phyloP scores from a whole-genome alignment of 305 asterid genomes.

The Solanum hybrid region DNA sequence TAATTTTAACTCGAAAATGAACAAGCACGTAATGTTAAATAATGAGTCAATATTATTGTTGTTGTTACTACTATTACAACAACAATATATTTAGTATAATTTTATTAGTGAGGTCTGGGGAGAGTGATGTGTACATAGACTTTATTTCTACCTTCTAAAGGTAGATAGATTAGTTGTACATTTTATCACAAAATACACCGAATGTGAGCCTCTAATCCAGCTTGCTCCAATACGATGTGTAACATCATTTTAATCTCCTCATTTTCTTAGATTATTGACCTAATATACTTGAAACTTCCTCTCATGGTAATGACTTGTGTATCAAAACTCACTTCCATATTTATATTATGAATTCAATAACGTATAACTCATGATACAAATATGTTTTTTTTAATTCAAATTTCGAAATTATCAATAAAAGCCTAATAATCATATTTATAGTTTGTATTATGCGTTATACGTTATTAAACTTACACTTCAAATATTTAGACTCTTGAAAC shows the following conservation, averaged over 20 bases:
- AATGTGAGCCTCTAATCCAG: background rate
- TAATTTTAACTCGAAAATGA: background rate
- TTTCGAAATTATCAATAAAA: background rate
- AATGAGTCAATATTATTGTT: no score
- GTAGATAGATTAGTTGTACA: background rate
- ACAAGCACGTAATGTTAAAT: background rate
- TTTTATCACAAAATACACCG: background rate
- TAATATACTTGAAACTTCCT: background rate
- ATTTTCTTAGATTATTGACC: background rate
- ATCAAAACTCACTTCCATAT: background rate
- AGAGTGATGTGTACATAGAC: background rate
- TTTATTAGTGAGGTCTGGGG: no score
- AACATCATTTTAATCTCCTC: background rate
- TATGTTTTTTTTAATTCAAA: no score
- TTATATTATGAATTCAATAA: background rate
- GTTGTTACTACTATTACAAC: no score
- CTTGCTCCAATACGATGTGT: background rate
- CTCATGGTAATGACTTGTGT: background rate
- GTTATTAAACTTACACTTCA: no score
- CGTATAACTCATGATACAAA: background rate
- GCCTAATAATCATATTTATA: background rate
- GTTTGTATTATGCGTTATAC: no score
- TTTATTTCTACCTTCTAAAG: background rate
- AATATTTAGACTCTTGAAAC: background rate
- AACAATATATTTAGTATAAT: no score